Conservation (phyloP, 768 basidiomycete species). For the Mycena belliarum region DNA sequence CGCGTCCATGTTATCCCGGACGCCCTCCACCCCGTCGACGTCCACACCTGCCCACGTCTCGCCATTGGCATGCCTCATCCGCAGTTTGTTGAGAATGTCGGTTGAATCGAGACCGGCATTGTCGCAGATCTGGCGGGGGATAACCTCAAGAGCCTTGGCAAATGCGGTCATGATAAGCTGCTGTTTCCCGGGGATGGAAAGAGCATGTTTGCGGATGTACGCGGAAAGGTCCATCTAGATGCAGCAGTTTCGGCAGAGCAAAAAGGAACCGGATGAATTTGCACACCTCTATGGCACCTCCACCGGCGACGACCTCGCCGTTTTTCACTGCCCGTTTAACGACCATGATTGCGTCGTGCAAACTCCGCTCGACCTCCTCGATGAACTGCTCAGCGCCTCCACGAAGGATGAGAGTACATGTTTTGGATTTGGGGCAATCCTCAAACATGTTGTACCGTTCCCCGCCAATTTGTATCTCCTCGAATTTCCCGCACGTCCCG, state of each 20-base stretch:
- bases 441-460: constrained; percentile 96
- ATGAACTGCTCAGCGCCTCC: constrained; percentile 99
- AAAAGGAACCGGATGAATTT: neutral
- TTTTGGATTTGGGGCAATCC: constrained; percentile 90
- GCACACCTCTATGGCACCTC: constrained; percentile 91
- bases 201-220: constrained; percentile 86
- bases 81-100: constrained; percentile 94
- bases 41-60: constrained; percentile 94
- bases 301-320: constrained; percentile 95
- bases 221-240: constrained; percentile 94
- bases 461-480: constrained; percentile 94
- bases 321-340: constrained; percentile 96
- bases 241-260: neutral
- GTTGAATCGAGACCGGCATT: constrained; percentile 98
- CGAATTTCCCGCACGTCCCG: constrained; percentile 89
- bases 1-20: constrained; percentile 94
- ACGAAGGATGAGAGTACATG: constrained; percentile 90
- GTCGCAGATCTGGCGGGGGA: constrained; percentile 97
- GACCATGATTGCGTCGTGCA: constrained; percentile 99
- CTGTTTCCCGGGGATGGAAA: constrained; percentile 92
- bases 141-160: constrained; percentile 95
- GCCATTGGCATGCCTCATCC: constrained; percentile 92
- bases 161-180: constrained; percentile 95
- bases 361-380: constrained; percentile 94
- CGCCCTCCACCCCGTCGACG: constrained; percentile 85